Base-by-base conservation (phyloP, 352 stramenopile species). In the Phytophthora vignae region DNA sequence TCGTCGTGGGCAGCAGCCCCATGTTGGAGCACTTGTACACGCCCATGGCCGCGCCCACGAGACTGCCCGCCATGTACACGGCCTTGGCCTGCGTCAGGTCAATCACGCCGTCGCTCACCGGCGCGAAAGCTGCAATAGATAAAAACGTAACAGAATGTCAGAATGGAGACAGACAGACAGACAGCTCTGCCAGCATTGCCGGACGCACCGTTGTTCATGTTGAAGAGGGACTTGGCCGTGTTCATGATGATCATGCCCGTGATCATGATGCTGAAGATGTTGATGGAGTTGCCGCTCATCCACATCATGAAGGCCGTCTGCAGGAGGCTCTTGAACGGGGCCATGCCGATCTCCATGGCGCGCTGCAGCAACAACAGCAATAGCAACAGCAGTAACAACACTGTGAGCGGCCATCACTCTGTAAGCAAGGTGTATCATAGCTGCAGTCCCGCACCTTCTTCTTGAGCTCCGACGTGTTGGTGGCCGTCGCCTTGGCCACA, bases 231-330 rank as follows among this genome's bases (percentile, higher is more conserved):
- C 83, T 98, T 98, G 77, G 95, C 67, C 10, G 92, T 97, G 78
- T 96, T 97, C 83, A 96, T 93, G 60, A 98, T 78, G 71, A 96
- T 96, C 91, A 97, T 98, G 63, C 80, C 92, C 7, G 90, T 97
- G 78, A 98, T 94, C 93, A 98, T 98, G 79, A 98, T 98, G 65
- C 88, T 97, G 76, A 98, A 98, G 67, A 98, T 98, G 79, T 98
- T 97, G 73, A 98, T 92, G 54, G 91, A 92, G 66, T 93, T 96
- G 62, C 95, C 95, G 60, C 88, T 96, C 95, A 98, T 98, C 91
- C 94, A 98, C 90, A 98, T 98, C 95, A 98, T 98, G 74, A 98
- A 96, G 27, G 83, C 95, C 21, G 96, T 98, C 74, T 98, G 96
- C 64, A 98, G 82, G 21, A 98, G 66, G n/a, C 90, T 92, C 83